Evolutionary conservation across 1,284 basidiomycete genomes (phyloP), one percentile per base, ranked within the genome.

Genomic region (Erythrobasidium hasegawianum): DNA sequence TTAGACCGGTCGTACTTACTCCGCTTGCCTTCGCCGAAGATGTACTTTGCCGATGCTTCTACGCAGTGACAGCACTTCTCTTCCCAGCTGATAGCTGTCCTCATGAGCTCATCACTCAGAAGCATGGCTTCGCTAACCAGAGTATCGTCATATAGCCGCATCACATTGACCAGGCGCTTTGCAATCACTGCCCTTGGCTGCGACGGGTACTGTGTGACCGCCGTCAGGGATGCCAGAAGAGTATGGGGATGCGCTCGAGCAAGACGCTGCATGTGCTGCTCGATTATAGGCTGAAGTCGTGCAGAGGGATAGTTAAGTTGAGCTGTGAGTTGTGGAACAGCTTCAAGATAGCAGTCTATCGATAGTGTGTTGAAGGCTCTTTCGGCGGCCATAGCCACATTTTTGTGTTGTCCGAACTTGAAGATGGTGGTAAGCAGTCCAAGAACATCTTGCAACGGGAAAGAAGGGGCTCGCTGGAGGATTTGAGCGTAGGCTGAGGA

Each of bases 391-490:
- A n/a, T 40, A 27, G 55, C 67, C 1, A 62, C 49, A 22, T 65
- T 55, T 24, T 18, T 57, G 18, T 65, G 61, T 16, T 62, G 49
- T 7, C 67, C 67, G 33, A 64, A 59, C 26, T 57, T 64, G 40
- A 64, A 59, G n/a, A 68, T 52, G 10, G 41, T 38, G n/a, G 64
- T 62, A 18, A 68, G 41, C 14, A 68, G 39, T n/a, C 67, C 61
- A 8, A 68, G 45, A n/a, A 64, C 39, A 41, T 68, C 67, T 45
- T 68, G 67, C n/a, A 68, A 38, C 11, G 61, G 49, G 29, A 59
- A 68, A 13, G 59, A 22, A 18, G 26, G 38, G 4, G 53, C 29
- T 16, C 50, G 24, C 9, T 56, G 52, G 9, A 60, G 54, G 40
- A 60, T 50, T 14, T 60, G 49, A 7, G 58, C 50, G 40, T 67